Conservation (phyloP, 2,329 filamentous ascomycete species). For the Chrysoporthe puriensis region DNA sequence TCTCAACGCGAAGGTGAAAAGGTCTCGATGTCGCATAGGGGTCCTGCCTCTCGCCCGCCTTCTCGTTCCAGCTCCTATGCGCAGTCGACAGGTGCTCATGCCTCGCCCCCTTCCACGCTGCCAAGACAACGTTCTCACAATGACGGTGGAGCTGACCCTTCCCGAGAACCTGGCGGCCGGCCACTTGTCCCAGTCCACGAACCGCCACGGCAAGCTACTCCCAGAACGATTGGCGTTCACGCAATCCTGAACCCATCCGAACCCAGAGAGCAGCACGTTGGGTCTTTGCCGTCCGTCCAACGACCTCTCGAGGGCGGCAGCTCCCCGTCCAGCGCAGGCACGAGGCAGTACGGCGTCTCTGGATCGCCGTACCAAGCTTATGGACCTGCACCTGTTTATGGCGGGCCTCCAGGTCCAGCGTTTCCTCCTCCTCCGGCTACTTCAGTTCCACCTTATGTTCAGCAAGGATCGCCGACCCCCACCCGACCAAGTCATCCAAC, state of each 20-base stretch:
- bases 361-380: constrained; percentile 31
- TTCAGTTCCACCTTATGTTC: constrained; percentile 27
- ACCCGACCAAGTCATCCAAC: constrained; percentile 27
- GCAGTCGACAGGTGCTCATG: constrained; percentile 42
- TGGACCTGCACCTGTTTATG: constrained; percentile 17
- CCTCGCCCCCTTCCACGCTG: constrained; percentile 37
- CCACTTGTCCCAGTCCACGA: constrained; percentile 38
- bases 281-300: constrained; percentile 28
- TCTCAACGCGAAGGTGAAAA: constrained; percentile 58
- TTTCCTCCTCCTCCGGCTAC: constrained; percentile 20
- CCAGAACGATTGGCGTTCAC: constrained; percentile 45
- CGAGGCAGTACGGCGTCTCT: constrained; percentile 32
- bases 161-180: constrained; percentile 36
- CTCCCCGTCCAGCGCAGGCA: constrained; percentile 31
- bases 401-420: constrained; percentile 22
- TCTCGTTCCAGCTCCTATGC: constrained; percentile 54
- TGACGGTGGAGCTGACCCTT: constrained; percentile 35
- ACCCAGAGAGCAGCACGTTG: constrained; percentile 32
- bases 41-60: constrained; percentile 58
- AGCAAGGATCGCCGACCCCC: constrained; percentile 25
- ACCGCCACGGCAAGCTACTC: constrained; percentile 36
- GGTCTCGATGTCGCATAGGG: constrained; percentile 68
- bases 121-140: constrained; percentile 37
- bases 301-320: constrained; percentile 31
- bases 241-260: constrained; percentile 50